Base-by-base conservation (phyloP, 2,329 filamentous ascomycete genomes). In the Venturia asperata region DNA sequence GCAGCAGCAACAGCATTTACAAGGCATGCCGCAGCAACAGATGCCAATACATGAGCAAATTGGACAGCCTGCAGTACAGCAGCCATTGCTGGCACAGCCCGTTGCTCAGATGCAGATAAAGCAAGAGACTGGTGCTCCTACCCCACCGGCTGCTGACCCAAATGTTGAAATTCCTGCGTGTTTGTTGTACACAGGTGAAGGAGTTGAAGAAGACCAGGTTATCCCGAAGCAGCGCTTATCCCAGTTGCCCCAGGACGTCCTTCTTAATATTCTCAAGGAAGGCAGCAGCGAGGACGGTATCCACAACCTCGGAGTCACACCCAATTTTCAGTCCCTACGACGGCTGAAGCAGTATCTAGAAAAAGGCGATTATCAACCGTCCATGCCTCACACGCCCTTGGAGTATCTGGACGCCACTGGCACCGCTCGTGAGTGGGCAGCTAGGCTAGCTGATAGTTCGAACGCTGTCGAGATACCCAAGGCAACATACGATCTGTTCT, bases 291-390 rank as follows among this genome's bases (percentile, higher is more conserved):
- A 45, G 56, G 64, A 55, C 7, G 19, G 19, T 58, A 39, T 65
- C 10, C 64, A 61, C 39, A 37, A 39, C 21, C 37, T 65, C 30
- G 64, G 64, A 27, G 10, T 30, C 39, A 65, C 43, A 30, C 56
- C 64, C 27, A 56, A 65, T 27, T 65, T 58, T n/a, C 52, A 65
- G 43, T 65, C 64, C 27, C 34, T 66, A 17, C 27, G 66, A 21
- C 64, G 64, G 34, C 43, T 66, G 30, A 64, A 64, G 21, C 42
- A 66, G 39, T 66, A 63, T 42, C 42, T 66, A 58, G 64, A 66
- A 10, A 30, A 55, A 21, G 61, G 61, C 27, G 64, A 66, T 52
- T 66, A 66, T 43, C 42, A 45, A 19, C 64, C 64, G 2, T 66
- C 64, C 47, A 58, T n/a, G 37, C 64, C 64, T 42, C 21, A 27